phyloP scores from a whole-genome alignment of 1,284 basidiomycete genomes.

The Cryptococcus sp. region DNA sequence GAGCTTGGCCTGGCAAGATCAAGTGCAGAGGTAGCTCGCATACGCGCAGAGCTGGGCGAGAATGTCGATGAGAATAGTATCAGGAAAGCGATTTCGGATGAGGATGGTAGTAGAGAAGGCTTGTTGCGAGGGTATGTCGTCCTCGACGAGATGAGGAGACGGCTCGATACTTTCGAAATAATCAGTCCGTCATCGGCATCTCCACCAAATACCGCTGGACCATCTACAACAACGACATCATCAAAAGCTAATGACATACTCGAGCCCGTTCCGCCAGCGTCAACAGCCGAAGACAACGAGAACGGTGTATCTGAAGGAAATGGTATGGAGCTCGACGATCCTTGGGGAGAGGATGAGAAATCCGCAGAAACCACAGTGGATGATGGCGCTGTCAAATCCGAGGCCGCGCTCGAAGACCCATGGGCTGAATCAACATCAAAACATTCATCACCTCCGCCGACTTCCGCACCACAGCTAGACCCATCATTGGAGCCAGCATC shows the following conservation, averaged over 20 bases:
- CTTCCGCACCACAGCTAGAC: neutral
- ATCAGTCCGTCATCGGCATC: slow-evolving; percentile 3
- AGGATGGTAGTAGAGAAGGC: neutral
- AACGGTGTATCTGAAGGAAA: neutral
- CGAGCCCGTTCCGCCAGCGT: neutral
- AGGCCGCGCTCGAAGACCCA: slow-evolving; percentile 28
- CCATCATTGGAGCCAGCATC: neutral
- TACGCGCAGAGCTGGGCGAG: neutral
- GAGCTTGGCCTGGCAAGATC: slow-evolving; percentile 10
- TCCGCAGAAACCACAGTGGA: slow-evolving; percentile 19
- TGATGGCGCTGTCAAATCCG: neutral
- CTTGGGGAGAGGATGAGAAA: slow-evolving; percentile 65
- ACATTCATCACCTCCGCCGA: neutral
- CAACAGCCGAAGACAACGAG: neutral
- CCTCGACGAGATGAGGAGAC: slow-evolving; percentile 9
- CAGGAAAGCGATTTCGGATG: neutral
- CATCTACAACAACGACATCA: no score
- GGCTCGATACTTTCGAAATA: slow-evolving; percentile 17
- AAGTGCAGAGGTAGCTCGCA: neutral
- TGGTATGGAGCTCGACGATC: slow-evolving; percentile 62
- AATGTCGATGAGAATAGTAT: neutral
- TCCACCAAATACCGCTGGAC: neutral
- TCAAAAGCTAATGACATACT: no score
- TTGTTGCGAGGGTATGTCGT: neutral
- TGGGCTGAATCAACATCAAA: slow-evolving; percentile 37